A percentile compares a stretch with the other conserved stretches of the same genome.
Evolutionary conservation across 108 stramenopile genomes (phyloP).

Genomic region (Discostella stelligeroides): DNA sequence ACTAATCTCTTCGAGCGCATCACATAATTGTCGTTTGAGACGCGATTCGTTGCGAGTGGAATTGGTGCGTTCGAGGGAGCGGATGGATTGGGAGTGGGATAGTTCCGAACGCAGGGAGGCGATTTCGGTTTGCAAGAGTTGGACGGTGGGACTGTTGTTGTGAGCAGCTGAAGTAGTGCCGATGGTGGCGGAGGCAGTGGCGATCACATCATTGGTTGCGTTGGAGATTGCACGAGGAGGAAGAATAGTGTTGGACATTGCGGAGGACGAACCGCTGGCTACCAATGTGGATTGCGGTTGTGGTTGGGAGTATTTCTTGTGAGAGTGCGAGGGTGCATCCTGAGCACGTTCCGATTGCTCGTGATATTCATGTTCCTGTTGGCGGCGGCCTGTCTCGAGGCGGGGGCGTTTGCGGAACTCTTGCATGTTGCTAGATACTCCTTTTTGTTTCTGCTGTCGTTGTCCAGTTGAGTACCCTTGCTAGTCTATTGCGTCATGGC

Average conservation of each 20-base stretch:
- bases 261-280: background rate
- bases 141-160: background rate
- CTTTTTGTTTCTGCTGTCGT: no score
- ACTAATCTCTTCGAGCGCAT: conserved; percentile 66
- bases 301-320: background rate
- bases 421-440: background rate
- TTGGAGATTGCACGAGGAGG: no score
- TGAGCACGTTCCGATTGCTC: conserved; percentile 38
- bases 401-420: conserved; percentile 52
- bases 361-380: background rate
- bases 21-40: conserved; percentile 66
- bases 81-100: conserved; percentile 71
- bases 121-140: conserved; percentile 59
- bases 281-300: conserved; percentile 7
- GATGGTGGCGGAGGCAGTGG: conserved; percentile 2
- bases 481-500: no score
- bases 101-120: conserved; percentile 68
- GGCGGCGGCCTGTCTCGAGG: conserved; percentile 13
- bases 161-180: no score
- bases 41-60: conserved; percentile 54
- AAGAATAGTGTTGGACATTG: background rate
- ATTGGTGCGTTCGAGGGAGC: conserved; percentile 64
- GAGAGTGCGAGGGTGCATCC: no score
- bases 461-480: no score
- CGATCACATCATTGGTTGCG: conserved; percentile 2